These are phyloP conservation scores for Rubroboletus satanas DNA, from an alignment of 768 basidiomycete species.

Conservation along the genomic window DNA sequence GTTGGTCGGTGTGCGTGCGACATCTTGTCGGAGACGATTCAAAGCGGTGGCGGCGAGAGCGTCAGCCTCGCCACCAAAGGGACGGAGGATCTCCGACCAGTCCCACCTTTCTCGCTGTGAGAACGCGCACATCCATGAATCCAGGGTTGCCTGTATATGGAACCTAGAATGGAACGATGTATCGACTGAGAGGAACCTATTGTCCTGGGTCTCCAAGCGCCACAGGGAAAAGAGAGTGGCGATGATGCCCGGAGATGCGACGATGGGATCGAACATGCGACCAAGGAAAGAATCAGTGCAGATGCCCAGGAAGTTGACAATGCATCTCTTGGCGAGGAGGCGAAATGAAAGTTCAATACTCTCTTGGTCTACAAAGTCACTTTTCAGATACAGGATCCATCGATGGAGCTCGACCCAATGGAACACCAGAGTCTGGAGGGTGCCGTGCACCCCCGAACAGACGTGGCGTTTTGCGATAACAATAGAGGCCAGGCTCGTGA, in stretches of 20 bases:
- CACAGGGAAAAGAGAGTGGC: slow-evolving; percentile 26
- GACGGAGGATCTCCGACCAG: slow-evolving; percentile 25
- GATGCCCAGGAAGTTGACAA: slow-evolving; percentile 22
- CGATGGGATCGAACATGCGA: slow-evolving; percentile 17
- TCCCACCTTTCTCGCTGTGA: slow-evolving; percentile 23
- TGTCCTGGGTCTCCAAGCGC: slow-evolving; percentile 22
- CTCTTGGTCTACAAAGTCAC: slow-evolving; percentile 21
- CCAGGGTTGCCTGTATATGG: slow-evolving; percentile 17
- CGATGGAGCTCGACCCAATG: slow-evolving; percentile 19
- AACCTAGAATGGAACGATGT: slow-evolving; percentile 1
- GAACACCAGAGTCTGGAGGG: slow-evolving; percentile 3
- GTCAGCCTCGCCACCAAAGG: slow-evolving; percentile 18
- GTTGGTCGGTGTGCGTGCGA: slow-evolving; percentile 18
- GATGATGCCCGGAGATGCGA: slow-evolving; percentile 16
- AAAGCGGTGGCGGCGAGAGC: slow-evolving; percentile 23
- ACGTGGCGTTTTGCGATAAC: slow-evolving; percentile 9
- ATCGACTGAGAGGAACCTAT: slow-evolving; percentile 12
- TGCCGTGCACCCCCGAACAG: not conserved
- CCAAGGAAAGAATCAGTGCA: slow-evolving; percentile 12
- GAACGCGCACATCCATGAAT: slow-evolving; percentile 28
- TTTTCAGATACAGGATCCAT: slow-evolving; percentile 28
- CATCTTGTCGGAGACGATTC: slow-evolving; percentile 24
- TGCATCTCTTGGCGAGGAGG: slow-evolving; percentile 14
- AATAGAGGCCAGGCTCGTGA: slow-evolving; percentile 17
- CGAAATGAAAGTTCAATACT: slow-evolving; percentile 19